A percentile compares a stretch with the other conserved stretches of the same genome.
phyloP scores from a whole-genome alignment of 805 yeast genomes.

The Kurtzmaniella cleridarum region DNA sequence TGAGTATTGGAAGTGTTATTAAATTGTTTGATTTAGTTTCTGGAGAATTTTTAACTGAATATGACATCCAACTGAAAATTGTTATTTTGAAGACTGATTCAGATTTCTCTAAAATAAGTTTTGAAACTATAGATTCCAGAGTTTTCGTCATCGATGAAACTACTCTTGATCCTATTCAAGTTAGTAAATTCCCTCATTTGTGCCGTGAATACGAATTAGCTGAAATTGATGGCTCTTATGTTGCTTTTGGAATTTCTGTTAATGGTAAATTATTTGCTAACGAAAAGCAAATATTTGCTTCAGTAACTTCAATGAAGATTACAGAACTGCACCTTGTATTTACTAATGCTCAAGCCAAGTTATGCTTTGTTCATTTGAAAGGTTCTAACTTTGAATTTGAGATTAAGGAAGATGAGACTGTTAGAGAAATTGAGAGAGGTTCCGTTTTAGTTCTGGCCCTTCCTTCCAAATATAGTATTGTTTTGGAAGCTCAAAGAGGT shows the following conservation, averaged over 20 bases:
- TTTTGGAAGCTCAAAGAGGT: constrained; percentile 93
- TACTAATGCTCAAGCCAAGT: constrained; percentile 82
- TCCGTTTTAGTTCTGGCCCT: constrained; percentile 75
- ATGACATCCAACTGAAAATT: constrained; percentile 35
- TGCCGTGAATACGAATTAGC: constrained; percentile 55
- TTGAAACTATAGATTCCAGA: constrained; percentile 61
- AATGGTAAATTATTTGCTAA: constrained; percentile 73
- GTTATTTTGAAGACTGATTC: constrained; percentile 53
- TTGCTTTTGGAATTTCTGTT: constrained; percentile 68
- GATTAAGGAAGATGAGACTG: constrained; percentile 61
- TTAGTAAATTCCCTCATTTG: constrained; percentile 61
- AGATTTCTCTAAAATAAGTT: constrained; percentile 47
- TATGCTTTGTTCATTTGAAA: constrained; percentile 74
- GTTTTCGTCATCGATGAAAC: constrained; percentile 35
- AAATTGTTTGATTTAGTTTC: constrained; percentile 47
- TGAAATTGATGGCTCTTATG: constrained; percentile 12
- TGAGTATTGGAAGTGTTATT: constrained; percentile 55
- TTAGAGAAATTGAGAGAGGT: constrained; percentile 87
- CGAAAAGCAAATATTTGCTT: constrained; percentile 52
- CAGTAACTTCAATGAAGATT: constrained; percentile 75
- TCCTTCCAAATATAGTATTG: constrained; percentile 77
- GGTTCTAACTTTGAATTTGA: constrained; percentile 29
- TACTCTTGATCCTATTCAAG: constrained; percentile 23
- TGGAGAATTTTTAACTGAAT: constrained; percentile 44
- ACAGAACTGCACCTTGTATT: constrained; percentile 70